phyloP scores from a whole-genome alignment of 192 early-diverging fungal species.

The Thamnidium elegans region DNA sequence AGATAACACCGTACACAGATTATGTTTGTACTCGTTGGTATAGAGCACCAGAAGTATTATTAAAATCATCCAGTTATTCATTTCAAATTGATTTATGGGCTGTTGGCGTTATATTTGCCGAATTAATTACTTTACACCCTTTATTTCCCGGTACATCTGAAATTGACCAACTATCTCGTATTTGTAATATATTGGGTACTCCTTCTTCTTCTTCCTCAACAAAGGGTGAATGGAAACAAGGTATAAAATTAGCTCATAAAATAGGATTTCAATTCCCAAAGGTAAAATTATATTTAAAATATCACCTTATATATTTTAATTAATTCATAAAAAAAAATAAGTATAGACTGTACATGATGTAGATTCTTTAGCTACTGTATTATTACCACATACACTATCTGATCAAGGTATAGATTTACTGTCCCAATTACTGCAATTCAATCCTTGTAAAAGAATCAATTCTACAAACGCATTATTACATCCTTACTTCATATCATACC shows the following conservation, averaged over 20 bases:
- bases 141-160: conserved; percentile 93
- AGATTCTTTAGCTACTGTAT: conserved; percentile 34
- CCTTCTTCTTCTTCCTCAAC: conserved; percentile 43
- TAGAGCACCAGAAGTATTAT: conserved; percentile 91
- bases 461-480: conserved; percentile 69
- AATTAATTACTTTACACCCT: conserved; percentile 83
- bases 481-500: conserved; percentile 49
- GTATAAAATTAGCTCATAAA: conserved; percentile 62
- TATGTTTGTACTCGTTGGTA: conserved; percentile 99
- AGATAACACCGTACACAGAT: conserved; percentile 81
- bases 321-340: no score
- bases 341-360: conserved; percentile 48
- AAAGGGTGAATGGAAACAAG: conserved; percentile 69
- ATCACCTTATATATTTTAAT: no score
- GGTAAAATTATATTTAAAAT: no score
- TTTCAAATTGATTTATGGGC: conserved; percentile 98
- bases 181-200: conserved; percentile 78
- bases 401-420: conserved; percentile 58
- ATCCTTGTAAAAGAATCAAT: conserved; percentile 72
- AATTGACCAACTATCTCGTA: conserved; percentile 88
- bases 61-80: conserved; percentile 79
- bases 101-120: conserved; percentile 86
- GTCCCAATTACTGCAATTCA: conserved; percentile 71
- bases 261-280: conserved; percentile 65
- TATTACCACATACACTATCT: conserved; percentile 38